Evolutionary conservation across 2,329 filamentous ascomycete species (phyloP), one percentile per base, ranked within the genome.

Genomic region (Fusarium sp.): DNA sequence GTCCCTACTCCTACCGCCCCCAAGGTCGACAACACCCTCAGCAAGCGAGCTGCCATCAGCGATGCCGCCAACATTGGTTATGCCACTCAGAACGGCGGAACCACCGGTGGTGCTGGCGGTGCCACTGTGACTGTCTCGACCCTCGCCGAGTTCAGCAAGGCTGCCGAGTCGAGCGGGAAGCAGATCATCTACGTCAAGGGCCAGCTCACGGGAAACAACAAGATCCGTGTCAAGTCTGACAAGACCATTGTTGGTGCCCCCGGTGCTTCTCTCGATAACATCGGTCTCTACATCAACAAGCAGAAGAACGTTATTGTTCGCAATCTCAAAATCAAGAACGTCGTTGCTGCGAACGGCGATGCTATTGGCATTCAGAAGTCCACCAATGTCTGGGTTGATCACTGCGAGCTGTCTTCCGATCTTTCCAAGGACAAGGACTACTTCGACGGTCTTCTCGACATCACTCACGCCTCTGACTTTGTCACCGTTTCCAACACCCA

Each of bases 371-470:
- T 90, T 60, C 84, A 89, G 76, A 75, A 74, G 14, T 83, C 84
- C 48, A 85, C 76, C 58, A 88, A 89, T 67, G 81, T 88, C 72
- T 91, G 89, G 89, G 79, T 91, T 48, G 89, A 91, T 79, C 89
- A 91, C 80, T 82, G 83, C 75, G 89, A 91, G 66, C 81, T 91
- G 21, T 88, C 84, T 6, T 87, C 86, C 23, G 84, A 90, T 78
- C 74, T 75, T 33, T 80, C 83, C 70, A 81, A 86, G 74, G 87
- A 83, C 80, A 91, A 91, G 80, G 88, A 92, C 80, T 90, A 85
- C 80, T 91, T 90, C 74, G 90, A 91, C 57, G 89, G 90, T 31
- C 84, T 91, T 3, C 78, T 88, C 45, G 90, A 91, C 70, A 79
- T 84, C 49, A 90, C 85, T 48, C 89, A 90, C 77, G 90, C 81